A percentile compares a stretch with the other conserved stretches of the same genome.
phyloP scores from a whole-genome alignment of 768 basidiomycete species.

The Calocera cornea region DNA sequence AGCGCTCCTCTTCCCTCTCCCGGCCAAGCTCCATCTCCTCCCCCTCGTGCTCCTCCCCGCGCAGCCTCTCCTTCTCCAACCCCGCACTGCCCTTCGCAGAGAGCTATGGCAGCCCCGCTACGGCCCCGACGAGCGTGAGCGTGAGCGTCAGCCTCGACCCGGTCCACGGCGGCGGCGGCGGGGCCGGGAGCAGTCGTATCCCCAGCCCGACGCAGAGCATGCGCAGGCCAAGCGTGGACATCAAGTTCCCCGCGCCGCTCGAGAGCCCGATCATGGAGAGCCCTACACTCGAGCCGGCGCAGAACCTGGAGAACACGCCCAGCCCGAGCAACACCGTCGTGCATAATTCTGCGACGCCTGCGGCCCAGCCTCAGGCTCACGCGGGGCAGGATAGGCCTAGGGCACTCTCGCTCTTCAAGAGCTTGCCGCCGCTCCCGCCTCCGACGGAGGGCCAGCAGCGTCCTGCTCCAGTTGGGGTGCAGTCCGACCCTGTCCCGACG shows the following conservation, averaged over 20 bases:
- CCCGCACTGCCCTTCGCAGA: neutral
- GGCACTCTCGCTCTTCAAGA: neutral
- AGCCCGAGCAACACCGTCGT: neutral
- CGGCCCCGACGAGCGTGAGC: neutral
- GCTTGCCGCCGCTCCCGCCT: neutral
- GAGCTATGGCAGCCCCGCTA: neutral
- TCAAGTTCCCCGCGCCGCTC: neutral
- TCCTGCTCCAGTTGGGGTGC: neutral
- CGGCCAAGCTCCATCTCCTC: neutral
- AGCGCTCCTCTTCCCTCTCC: neutral
- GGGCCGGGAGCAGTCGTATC: neutral
- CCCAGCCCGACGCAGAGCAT: conserved; percentile 2
- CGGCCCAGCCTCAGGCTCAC: neutral
- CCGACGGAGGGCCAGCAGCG: neutral
- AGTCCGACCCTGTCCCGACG: neutral
- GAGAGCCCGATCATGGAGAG: neutral
- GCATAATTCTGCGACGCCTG: neutral
- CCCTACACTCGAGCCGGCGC: neutral
- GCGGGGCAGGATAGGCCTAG: neutral
- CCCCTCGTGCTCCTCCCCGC: neutral
- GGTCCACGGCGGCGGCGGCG: neutral
- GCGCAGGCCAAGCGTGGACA: neutral
- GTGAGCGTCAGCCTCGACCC: neutral
- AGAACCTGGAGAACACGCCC: neutral
- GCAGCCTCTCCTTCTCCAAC: neutral